Evolutionary conservation across 2,329 filamentous ascomycete species (phyloP).

Genomic region (Neoascochyta sp.): DNA sequence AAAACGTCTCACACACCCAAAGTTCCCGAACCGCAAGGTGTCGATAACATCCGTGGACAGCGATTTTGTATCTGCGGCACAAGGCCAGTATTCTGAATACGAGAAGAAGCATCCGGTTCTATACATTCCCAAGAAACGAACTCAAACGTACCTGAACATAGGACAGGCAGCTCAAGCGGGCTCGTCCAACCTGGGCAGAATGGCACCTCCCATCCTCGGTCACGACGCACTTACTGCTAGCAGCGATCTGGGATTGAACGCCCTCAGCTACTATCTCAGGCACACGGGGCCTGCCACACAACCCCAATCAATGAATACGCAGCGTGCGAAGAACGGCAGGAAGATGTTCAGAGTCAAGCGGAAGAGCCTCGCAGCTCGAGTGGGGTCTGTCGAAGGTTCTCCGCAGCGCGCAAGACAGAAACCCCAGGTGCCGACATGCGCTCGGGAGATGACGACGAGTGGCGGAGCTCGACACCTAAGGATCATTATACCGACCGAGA

Average conservation of each 20-base stretch:
- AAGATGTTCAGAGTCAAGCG: conserved; percentile 25
- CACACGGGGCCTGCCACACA: conserved; percentile 26
- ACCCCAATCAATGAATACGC: conserved; percentile 4
- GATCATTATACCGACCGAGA: conserved; percentile 24
- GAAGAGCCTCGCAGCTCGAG: conserved; percentile 21
- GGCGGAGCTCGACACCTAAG: conserved; percentile 28
- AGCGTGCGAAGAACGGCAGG: conserved; percentile 17
- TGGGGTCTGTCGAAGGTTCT: conserved; percentile 21
- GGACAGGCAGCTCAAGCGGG: conserved; percentile 16
- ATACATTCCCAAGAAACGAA: conserved; percentile 10
- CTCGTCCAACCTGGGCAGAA: conserved; percentile 18
- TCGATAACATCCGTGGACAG: conserved; percentile 14
- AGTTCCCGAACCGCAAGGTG: conserved; percentile 12
- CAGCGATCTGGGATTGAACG: conserved; percentile 25
- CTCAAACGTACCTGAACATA: conserved; percentile 3
- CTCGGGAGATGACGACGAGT: conserved; percentile 27
- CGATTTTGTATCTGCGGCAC: conserved; percentile 21
- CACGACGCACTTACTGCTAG: conserved; percentile 30
- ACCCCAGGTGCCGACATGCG: conserved; percentile 21
- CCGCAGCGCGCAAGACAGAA: conserved; percentile 13
- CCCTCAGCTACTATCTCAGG: conserved; percentile 29
- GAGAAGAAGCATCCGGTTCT: conserved; percentile 13
- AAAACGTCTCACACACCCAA: conserved; percentile 18
- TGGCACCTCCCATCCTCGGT: conserved; percentile 33
- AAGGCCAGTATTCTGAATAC: conserved; percentile 23